Percentiles rank a stretch among this genome's conserved stretches.
These are phyloP conservation scores for Umbelopsis sp. DNA, from an alignment of 371 early-diverging fungal genomes.

Conservation along the genomic window DNA sequence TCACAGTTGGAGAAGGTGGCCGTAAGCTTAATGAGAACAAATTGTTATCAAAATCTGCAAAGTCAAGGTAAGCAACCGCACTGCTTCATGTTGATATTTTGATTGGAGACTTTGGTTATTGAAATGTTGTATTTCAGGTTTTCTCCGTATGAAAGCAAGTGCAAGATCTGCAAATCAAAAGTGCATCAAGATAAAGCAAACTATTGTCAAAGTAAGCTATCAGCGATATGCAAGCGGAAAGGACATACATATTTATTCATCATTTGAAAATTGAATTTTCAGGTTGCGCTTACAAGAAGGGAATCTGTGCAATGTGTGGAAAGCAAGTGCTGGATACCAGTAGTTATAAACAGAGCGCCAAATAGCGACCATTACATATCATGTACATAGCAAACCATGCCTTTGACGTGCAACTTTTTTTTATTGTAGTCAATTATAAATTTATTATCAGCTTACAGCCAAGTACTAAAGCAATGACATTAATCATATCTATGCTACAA, in stretches of 20 bases:
- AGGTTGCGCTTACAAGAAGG: slow-evolving; percentile 73
- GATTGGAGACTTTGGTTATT: background rate
- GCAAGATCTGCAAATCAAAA: slow-evolving; percentile 67
- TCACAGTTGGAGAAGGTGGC: slow-evolving; percentile 53
- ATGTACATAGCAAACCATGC: background rate
- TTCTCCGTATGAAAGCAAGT: slow-evolving; percentile 61
- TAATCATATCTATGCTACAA: too few relatives aligned
- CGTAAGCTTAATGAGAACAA: slow-evolving; percentile 74
- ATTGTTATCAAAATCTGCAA: slow-evolving; percentile 62
- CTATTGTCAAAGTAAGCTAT: slow-evolving; percentile 68
- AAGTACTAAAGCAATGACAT: too few relatives aligned
- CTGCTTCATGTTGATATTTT: background rate
- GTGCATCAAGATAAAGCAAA: slow-evolving; percentile 66
- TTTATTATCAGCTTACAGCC: too few relatives aligned
- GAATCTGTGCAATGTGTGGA: slow-evolving; percentile 83
- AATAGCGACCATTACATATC: slow-evolving; percentile 33
- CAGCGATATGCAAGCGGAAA: background rate
- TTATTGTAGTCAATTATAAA: background rate
- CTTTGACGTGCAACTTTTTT: background rate
- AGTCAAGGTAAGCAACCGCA: slow-evolving; percentile 46
- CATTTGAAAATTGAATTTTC: slow-evolving; percentile 7
- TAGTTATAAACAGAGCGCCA: slow-evolving; percentile 65
- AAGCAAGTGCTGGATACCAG: slow-evolving; percentile 68
- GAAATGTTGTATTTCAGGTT: slow-evolving; percentile 30
- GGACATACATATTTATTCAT: background rate